These are phyloP conservation scores for Globisporangium lucens DNA, from an alignment of 352 stramenopile species.

Conservation along the genomic window DNA sequence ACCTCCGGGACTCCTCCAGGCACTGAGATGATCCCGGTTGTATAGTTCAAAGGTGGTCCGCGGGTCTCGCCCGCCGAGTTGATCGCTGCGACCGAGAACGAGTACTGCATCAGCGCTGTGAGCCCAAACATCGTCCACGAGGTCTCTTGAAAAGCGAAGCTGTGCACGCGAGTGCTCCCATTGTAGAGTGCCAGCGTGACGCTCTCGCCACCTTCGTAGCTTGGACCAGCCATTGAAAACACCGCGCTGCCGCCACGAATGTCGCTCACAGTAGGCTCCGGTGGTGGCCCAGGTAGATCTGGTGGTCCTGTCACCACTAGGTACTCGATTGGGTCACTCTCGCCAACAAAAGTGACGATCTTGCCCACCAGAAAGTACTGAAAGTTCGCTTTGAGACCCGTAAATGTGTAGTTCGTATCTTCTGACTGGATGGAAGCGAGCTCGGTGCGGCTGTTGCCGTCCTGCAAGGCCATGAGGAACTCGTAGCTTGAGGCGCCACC, in stretches of 20 bases:
- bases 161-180: slow-evolving; percentile 14
- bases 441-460: not conserved
- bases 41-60: slow-evolving; percentile 21
- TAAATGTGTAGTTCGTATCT: slow-evolving; percentile 17
- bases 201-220: slow-evolving; percentile 42
- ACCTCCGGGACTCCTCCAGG: slow-evolving; percentile 34
- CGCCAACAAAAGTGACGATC: slow-evolving; percentile 21
- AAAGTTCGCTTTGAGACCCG: slow-evolving; percentile 20
- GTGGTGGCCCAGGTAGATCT: slow-evolving; percentile 23
- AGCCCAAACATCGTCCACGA: slow-evolving; percentile 33
- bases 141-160: slow-evolving; percentile 20
- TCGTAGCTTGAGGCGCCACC: slow-evolving; percentile 33
- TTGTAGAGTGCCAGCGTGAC: slow-evolving; percentile 34
- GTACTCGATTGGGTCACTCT: slow-evolving; percentile 17
- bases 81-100: slow-evolving; percentile 30
- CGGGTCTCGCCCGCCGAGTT: slow-evolving; percentile 36
- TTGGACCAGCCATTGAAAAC: slow-evolving; percentile 18
- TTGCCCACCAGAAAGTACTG: slow-evolving; percentile 25
- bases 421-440: not conserved
- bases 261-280: slow-evolving; percentile 14
- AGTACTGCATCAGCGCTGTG: slow-evolving; percentile 33
- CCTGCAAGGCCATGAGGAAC: slow-evolving; percentile 21
- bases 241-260: slow-evolving; percentile 27
- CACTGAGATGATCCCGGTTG: slow-evolving; percentile 31
- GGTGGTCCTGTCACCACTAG: slow-evolving; percentile 16